Evolutionary conservation across 495 filamentous ascomycete genomes (phyloP).

Genomic region (Lasiosphaeria hispida): DNA sequence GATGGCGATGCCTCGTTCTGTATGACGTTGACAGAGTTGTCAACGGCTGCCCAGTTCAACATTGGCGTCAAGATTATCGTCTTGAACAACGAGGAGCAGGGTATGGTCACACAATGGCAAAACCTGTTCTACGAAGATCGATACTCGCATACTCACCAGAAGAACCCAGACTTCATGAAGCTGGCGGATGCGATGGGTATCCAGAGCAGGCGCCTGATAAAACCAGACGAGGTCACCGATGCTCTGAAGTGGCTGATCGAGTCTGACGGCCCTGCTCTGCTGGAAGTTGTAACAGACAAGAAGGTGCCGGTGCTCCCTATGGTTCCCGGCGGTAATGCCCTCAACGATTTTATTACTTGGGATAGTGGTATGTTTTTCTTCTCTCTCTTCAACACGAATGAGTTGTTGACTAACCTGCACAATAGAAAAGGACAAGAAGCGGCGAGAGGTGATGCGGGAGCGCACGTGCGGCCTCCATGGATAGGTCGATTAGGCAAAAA

Average conservation of each 20-base stretch:
- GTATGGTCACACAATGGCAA: slow-evolving; percentile 98
- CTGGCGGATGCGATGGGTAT: slow-evolving; percentile 81
- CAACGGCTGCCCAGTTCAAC: slow-evolving; percentile 87
- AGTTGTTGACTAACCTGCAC: slow-evolving; percentile 26
- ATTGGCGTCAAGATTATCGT: slow-evolving; percentile 90
- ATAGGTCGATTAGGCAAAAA: slow-evolving; percentile 16
- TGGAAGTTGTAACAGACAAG: slow-evolving; percentile 66
- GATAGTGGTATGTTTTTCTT: slow-evolving; percentile 62
- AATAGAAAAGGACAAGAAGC: slow-evolving; percentile 70
- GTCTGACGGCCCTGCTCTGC: slow-evolving; percentile 71
- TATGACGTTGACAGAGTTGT: slow-evolving; percentile 92
- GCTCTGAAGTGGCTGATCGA: slow-evolving; percentile 87
- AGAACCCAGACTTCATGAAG: slow-evolving; percentile 85
- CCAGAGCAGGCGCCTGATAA: slow-evolving; percentile 60
- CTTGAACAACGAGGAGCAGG: slow-evolving; percentile 94
- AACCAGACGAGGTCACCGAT: slow-evolving; percentile 68
- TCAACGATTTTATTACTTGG: slow-evolving; percentile 93
- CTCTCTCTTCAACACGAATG: slow-evolving; percentile 16
- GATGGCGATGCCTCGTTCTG: slow-evolving; percentile 95
- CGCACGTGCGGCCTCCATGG: slow-evolving; percentile 58
- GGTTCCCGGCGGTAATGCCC: slow-evolving; percentile 81
- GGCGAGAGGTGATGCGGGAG: slow-evolving; percentile 68
- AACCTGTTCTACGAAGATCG: slow-evolving; percentile 89
- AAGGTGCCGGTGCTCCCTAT: slow-evolving; percentile 98
- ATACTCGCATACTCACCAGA: slow-evolving; percentile 87